These are phyloP conservation scores for Annulohypoxylon moriforme DNA, from an alignment of 495 filamentous ascomycete species.

Conservation along the genomic window DNA sequence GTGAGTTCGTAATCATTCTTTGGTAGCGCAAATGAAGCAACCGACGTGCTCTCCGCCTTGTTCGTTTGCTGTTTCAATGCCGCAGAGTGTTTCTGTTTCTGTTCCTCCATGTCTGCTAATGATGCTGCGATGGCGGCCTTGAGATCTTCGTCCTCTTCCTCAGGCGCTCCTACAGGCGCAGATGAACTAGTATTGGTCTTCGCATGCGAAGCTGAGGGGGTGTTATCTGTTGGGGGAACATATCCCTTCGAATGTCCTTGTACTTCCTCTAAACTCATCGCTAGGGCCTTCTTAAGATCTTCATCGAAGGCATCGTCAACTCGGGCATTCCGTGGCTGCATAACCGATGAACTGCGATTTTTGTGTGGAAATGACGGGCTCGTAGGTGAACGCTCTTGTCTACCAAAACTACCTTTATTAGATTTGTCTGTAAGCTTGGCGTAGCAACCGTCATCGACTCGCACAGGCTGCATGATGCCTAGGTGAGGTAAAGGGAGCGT, in stretches of 20 bases:
- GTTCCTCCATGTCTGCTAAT: constrained; percentile 97
- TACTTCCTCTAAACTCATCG: constrained; percentile 97
- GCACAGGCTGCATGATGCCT: constrained; percentile 88
- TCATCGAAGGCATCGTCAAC: constrained; percentile 90
- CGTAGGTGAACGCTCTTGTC: constrained; percentile 48
- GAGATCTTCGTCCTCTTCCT: constrained; percentile 91
- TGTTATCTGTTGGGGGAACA: constrained; percentile 55
- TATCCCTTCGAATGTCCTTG: constrained; percentile 67
- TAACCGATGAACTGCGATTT: constrained; percentile 59
- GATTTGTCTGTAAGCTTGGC: constrained; percentile 85
- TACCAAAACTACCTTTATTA: constrained; percentile 47
- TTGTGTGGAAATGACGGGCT: constrained; percentile 54
- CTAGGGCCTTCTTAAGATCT: constrained; percentile 88
- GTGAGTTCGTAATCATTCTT: constrained; percentile 96
- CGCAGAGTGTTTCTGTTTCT: constrained; percentile 89
- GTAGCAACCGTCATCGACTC: constrained; percentile 98
- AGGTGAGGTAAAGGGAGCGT: constrained; percentile 88
- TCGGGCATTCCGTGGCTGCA: constrained; percentile 90
- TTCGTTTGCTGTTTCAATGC: constrained; percentile 78
- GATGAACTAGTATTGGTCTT: constrained; percentile 55
- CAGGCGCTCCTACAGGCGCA: constrained; percentile 60
- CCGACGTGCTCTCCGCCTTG: constrained; percentile 49
- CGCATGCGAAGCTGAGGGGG: constrained; percentile 43
- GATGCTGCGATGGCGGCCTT: constrained; percentile 97
- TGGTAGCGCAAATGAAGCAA: constrained; percentile 64